These are phyloP conservation scores for Mariannaea elegans DNA, from an alignment of 2,329 filamentous ascomycete genomes.

Conservation along the genomic window DNA sequence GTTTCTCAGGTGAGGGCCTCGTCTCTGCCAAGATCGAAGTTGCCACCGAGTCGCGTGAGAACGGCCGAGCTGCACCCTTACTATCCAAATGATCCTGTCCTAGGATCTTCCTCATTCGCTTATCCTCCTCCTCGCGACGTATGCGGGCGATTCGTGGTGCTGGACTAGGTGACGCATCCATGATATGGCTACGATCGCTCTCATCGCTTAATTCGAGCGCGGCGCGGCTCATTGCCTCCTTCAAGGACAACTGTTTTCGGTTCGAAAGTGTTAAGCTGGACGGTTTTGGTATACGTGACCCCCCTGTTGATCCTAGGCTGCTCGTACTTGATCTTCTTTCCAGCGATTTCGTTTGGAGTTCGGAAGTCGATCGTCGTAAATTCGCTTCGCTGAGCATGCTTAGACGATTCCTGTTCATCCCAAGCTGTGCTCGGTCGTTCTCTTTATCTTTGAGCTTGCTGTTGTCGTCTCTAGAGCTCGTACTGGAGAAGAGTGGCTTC, in stretches of 20 bases:
- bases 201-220: conserved; percentile 41
- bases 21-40: conserved; percentile 30
- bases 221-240: conserved; percentile 52
- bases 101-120: conserved; percentile 40
- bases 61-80: conserved; percentile 36
- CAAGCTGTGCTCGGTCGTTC: conserved; percentile 27
- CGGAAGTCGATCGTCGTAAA: conserved; percentile 40
- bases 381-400: conserved; percentile 20
- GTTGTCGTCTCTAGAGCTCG: conserved; percentile 29
- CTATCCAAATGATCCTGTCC: conserved; percentile 44
- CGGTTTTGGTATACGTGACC: conserved; percentile 48
- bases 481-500: conserved; percentile 50
- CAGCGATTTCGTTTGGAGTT: conserved; percentile 22
- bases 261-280: conserved; percentile 38
- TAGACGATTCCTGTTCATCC: conserved; percentile 19
- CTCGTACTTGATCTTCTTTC: conserved; percentile 33
- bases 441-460: conserved; percentile 30
- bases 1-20: conserved; percentile 29
- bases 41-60: conserved; percentile 36
- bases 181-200: conserved; percentile 37
- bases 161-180: conserved; percentile 61
- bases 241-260: conserved; percentile 49
- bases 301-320: conserved; percentile 39
- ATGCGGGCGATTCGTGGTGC: conserved; percentile 57
- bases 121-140: conserved; percentile 44